Conservation (phyloP, 2,329 filamentous ascomycete species). For the Diaporthe helianthi region DNA sequence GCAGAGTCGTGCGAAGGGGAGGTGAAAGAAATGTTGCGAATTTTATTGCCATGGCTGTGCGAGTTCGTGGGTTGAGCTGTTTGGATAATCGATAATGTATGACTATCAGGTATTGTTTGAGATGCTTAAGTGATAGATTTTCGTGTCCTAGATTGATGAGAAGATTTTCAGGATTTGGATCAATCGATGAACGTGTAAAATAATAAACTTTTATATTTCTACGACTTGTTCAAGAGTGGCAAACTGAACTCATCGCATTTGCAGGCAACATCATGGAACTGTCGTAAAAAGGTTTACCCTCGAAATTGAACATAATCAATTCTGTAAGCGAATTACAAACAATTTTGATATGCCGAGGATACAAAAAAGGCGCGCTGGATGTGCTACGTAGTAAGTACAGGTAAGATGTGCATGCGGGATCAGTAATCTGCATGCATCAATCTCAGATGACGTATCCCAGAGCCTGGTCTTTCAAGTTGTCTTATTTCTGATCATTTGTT, state of each 20-base stretch:
- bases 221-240: not conserved
- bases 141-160: not conserved
- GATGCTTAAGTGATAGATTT: no score
- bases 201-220: not conserved
- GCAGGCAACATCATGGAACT: no score
- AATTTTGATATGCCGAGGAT: not conserved
- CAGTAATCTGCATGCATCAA: slow-evolving; percentile 1
- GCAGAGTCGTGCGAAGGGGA: not conserved
- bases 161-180: no score
- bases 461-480: not conserved
- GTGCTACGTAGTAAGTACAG: not conserved
- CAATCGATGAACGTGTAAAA: not conserved
- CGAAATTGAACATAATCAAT: not conserved
- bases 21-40: not conserved
- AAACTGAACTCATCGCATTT: no score
- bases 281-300: not conserved
- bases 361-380: not conserved
- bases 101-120: no score
- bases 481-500: not conserved
- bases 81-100: no score
- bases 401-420: not conserved
- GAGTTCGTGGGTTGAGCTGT: no score
- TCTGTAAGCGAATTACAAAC: not conserved
- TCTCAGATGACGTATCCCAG: not conserved
- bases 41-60: not conserved